Conservation (phyloP, 495 filamentous ascomycete species). For the Penicillium pancosmium region DNA sequence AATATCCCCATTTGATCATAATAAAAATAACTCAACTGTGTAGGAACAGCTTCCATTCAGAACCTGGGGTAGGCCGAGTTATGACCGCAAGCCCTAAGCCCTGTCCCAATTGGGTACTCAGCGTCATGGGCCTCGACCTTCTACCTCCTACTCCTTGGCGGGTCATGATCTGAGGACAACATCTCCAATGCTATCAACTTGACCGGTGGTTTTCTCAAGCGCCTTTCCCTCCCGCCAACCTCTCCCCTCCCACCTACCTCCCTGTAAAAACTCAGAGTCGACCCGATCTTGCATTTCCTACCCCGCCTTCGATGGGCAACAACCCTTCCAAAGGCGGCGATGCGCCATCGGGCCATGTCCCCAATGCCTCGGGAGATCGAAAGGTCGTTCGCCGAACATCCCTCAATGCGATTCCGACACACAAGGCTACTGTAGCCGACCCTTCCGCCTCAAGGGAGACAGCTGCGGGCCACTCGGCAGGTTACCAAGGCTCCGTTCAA, state of each 20-base stretch:
- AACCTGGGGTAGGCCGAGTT: conserved; percentile 26
- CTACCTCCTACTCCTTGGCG: conserved; percentile 13
- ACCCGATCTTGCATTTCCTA: conserved; percentile 11
- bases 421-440: conserved; percentile 45
- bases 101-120: conserved; percentile 24
- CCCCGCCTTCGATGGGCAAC: conserved; percentile 50
- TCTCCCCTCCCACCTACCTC: conserved; percentile 4
- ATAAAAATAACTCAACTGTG: no score
- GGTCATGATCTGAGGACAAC: conserved; percentile 14
- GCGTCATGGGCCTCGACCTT: conserved; percentile 29
- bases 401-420: conserved; percentile 39
- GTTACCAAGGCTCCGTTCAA: conserved; percentile 38
- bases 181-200: conserved; percentile 28
- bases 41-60: not conserved
- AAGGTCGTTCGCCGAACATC: conserved; percentile 46
- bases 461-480: conserved; percentile 44
- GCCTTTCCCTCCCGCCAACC: conserved; percentile 11
- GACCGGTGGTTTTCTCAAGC: conserved; percentile 14
- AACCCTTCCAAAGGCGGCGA: conserved; percentile 53
- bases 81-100: conserved; percentile 31
- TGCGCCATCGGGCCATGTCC: conserved; percentile 31
- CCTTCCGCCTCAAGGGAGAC: conserved; percentile 46
- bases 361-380: conserved; percentile 33
- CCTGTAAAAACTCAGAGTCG: conserved; percentile 8
- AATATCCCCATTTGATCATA: no score